Evolutionary conservation across 495 filamentous ascomycete species (phyloP).

Genomic region (Penicillium maclennaniae): DNA sequence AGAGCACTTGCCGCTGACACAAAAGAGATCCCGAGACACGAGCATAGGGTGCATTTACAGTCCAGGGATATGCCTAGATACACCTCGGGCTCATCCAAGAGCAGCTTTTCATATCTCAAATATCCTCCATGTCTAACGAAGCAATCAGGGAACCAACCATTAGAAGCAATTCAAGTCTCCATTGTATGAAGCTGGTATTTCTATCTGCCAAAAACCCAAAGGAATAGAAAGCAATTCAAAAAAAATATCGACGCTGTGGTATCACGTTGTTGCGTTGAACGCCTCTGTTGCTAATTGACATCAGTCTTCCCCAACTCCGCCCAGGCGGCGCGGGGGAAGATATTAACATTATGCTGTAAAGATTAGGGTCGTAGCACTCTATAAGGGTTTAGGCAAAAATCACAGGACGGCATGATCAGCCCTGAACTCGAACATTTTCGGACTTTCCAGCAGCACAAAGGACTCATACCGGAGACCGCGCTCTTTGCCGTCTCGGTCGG

Average conservation of each 20-base stretch:
- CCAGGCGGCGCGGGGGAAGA: not conserved
- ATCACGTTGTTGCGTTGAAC: slow-evolving; percentile 8
- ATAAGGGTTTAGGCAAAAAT: slow-evolving; percentile 7
- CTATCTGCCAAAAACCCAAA: not conserved
- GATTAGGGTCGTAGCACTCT: slow-evolving; percentile 4
- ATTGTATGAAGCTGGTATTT: slow-evolving; percentile 2
- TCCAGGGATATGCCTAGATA: not conserved
- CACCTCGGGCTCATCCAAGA: not conserved
- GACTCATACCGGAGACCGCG: slow-evolving; percentile 41
- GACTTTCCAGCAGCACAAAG: slow-evolving; percentile 34
- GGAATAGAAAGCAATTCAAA: not conserved
- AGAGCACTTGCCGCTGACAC: not conserved
- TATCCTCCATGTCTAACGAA: not conserved
- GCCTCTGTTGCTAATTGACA: slow-evolving; percentile 1
- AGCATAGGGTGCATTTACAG: not conserved
- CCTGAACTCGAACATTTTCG: slow-evolving; percentile 30
- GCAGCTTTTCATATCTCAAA: not conserved
- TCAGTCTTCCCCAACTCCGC: not conserved
- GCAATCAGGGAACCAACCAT: not conserved
- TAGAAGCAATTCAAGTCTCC: not conserved
- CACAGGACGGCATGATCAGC: slow-evolving; percentile 6
- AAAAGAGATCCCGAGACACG: not conserved
- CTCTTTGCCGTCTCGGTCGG: slow-evolving; percentile 13
- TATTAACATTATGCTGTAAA: slow-evolving; percentile 7
- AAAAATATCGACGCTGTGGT: slow-evolving; percentile 5